Base-by-base conservation (phyloP, 1,139 yeast species). In the Yamadazyma jaroonii region DNA sequence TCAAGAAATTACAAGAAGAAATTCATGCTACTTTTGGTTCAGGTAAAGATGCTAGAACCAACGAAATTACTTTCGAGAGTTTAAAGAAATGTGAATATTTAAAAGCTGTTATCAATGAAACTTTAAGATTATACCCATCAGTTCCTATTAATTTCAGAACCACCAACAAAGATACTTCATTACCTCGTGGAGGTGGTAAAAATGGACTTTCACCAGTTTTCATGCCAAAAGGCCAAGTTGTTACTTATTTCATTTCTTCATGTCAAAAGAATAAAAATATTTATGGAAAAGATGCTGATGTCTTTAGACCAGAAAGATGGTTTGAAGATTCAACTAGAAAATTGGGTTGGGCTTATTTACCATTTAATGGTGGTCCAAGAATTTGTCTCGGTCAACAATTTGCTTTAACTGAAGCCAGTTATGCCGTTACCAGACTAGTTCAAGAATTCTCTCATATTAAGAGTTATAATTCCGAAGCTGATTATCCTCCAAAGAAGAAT, bases 291-390 rank as follows among this genome's bases (percentile, higher is more conserved):
- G 78, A 74, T 43, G 67, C 73, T 9, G 47, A 50, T 3, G 64
- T 42, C 14, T 75, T 67, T 54, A 60, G 69, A 32, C 80, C 81
- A 3, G 77, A 71, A 44, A 62, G 81, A 44, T 75, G 80, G 81
- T 36, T 38, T 31, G 68, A 62, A 42, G 62, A 62, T 29, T 45
- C 49, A 26, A 54, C 61, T 22, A 57, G 54, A 39, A 66, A 62
- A 45, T 51, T 62, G 41, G 74, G 74, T 15, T 77, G 81, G 80
- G 74, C 72, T 10, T 76, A 59, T 51, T 52, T 77, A 17, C 81
- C 81, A 6, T 76, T 76, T 59, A 77, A 77, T 47, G 82, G 82
- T 34, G 83, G 83, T 4, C 82, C 83, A 22, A 61, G 83, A 40
- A 76, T 77, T 39, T 77, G 83, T 49, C 59, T 77, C 34, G 83